Conservation (phyloP, 2,329 filamentous ascomycete species). For the Rugonectria rugulosa region DNA sequence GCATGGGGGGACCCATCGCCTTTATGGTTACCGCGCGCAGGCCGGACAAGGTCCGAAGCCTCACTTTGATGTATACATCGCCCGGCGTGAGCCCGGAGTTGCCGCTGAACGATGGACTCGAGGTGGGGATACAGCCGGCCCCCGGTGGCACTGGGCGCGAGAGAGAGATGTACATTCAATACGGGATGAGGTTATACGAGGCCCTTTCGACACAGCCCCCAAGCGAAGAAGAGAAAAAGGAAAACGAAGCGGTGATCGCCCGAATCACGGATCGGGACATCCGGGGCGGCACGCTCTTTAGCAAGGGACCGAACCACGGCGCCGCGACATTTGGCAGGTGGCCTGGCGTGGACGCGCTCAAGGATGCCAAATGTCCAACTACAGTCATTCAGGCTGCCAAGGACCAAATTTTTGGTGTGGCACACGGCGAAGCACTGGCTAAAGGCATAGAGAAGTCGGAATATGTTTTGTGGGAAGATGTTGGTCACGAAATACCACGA, state of each 20-base stretch:
- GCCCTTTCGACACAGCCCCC: conserved; percentile 20
- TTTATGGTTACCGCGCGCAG: conserved; percentile 32
- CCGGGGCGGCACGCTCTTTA: conserved; percentile 36
- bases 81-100: conserved; percentile 28
- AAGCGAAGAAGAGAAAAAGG: conserved; percentile 11
- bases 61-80: conserved; percentile 36
- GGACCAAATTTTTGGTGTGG: conserved; percentile 39
- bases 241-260: neutral
- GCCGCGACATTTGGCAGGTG: conserved; percentile 31
- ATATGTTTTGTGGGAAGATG: conserved; percentile 34
- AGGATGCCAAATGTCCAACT: conserved; percentile 35
- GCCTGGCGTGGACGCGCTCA: conserved; percentile 34
- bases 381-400: conserved; percentile 40
- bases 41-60: conserved; percentile 27
- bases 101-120: conserved; percentile 4
- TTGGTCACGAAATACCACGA: conserved; percentile 31
- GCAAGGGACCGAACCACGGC: conserved; percentile 39
- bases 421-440: conserved; percentile 37
- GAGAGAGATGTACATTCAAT: conserved; percentile 5
- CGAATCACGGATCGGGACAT: conserved; percentile 21
- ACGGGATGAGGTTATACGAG: conserved; percentile 9
- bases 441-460: conserved; percentile 31
- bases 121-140: neutral
- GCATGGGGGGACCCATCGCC: conserved; percentile 38
- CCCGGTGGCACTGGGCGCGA: conserved; percentile 8